Conservation (phyloP, 169 alveolate genomes). For the Eimeria praecox region DNA sequence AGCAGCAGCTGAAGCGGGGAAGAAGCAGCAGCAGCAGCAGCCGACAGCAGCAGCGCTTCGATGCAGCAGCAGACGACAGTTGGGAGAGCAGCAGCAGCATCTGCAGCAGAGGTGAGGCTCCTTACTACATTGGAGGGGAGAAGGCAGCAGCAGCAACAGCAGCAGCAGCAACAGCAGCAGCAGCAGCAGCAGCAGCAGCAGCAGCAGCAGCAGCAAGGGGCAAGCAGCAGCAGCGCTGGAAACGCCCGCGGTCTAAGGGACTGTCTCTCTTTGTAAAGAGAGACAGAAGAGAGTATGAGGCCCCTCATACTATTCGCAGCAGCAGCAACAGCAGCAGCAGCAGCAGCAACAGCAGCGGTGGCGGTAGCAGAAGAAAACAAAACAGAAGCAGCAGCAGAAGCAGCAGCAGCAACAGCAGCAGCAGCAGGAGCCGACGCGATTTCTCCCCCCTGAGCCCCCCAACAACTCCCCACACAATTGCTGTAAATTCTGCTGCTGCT, state of each 20-base stretch:
- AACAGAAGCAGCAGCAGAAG: constrained; percentile 22
- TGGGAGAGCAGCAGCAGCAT: constrained; percentile 41
- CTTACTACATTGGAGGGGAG: neutral
- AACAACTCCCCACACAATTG: neutral
- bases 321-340: constrained; percentile 36
- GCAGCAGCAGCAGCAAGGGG: constrained; percentile 23
- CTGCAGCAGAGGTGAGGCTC: neutral
- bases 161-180: constrained; percentile 40
- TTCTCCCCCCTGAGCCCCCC: neutral
- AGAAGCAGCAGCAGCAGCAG: constrained; percentile 24
- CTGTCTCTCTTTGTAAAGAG: neutral
- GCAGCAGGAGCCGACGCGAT: too few relatives aligned
- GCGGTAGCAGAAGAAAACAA: neutral
- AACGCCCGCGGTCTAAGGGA: neutral
- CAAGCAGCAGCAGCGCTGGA: neutral
- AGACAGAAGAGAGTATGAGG: neutral
- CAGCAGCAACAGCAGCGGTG: constrained; percentile 28
- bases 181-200: constrained; percentile 1
- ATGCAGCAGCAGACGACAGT: neutral
- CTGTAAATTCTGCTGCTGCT: neutral
- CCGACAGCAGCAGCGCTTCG: neutral
- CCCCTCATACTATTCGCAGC: neutral
- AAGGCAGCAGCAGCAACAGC: neutral
- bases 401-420: neutral
- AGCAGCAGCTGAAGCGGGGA: constrained; percentile 2